A percentile compares a stretch with the other conserved stretches of the same genome.
These are phyloP conservation scores for Chloris gayana DNA, from an alignment of 176 grass and related monocot species.

Conservation along the genomic window DNA sequence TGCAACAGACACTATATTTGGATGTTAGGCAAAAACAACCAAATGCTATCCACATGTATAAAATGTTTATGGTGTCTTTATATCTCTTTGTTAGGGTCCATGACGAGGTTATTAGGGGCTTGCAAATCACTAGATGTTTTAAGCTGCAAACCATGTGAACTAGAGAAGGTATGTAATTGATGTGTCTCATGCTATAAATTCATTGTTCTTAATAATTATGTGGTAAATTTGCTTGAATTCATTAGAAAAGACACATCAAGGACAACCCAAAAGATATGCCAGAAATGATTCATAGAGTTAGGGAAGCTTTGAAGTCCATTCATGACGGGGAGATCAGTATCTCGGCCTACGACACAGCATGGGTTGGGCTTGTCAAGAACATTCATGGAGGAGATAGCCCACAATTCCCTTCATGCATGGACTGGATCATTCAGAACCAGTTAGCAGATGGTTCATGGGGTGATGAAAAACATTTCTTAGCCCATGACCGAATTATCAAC, in stretches of 20 bases:
- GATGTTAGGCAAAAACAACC: too few species aligned
- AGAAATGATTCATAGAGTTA: conserved; percentile 24
- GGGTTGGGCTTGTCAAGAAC: conserved; percentile 52
- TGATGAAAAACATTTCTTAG: conserved; percentile 40
- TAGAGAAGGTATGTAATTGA: not conserved
- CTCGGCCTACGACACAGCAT: conserved; percentile 75
- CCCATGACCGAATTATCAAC: conserved; percentile 66
- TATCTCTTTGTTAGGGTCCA: not conserved
- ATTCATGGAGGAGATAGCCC: conserved; percentile 19
- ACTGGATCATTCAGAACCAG: conserved; percentile 65
- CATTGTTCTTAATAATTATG: not conserved
- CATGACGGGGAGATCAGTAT: conserved; percentile 49
- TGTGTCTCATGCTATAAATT: not conserved
- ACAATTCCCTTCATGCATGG: conserved; percentile 56
- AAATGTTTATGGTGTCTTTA: too few species aligned
- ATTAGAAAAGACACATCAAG: too few species aligned
- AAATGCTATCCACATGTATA: too few species aligned
- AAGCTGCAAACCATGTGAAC: not conserved
- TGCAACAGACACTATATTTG: too few species aligned
- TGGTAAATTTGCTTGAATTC: not conserved
- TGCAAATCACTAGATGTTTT: not conserved
- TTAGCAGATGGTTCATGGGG: conserved; percentile 65
- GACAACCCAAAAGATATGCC: not conserved
- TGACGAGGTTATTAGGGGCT: not conserved
- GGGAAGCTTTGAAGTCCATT: conserved; percentile 15